phyloP scores from a whole-genome alignment of 192 early-diverging fungal species.

The Linnemannia schmuckeri region DNA sequence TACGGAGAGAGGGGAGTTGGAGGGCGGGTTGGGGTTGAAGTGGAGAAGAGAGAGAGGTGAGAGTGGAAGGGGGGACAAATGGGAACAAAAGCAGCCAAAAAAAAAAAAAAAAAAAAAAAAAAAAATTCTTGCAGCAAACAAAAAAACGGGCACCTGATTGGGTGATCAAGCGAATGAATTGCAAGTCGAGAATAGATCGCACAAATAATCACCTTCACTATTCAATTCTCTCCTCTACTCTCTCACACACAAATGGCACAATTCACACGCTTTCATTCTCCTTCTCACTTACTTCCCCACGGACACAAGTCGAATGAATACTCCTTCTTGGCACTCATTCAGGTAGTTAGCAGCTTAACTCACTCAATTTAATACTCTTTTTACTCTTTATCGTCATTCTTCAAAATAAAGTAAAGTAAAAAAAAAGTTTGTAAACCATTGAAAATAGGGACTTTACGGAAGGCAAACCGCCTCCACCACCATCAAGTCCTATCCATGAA shows the following conservation, averaged over 20 bases:
- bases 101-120: not conserved
- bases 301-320: too few relatives aligned
- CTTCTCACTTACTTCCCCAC: too few relatives aligned
- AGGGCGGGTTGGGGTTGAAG: not conserved
- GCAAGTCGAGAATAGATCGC: too few relatives aligned
- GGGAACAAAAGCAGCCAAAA: too few relatives aligned
- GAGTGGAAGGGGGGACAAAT: not conserved
- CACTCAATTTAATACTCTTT: not conserved
- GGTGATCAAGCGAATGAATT: not conserved
- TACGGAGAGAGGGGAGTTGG: not conserved
- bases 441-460: slow-evolving; percentile 2
- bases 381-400: not conserved
- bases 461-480: not conserved
- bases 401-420: not conserved
- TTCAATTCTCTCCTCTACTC: too few relatives aligned
- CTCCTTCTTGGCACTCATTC: not conserved
- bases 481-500: not conserved
- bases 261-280: too few relatives aligned
- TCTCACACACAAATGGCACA: too few relatives aligned
- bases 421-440: not conserved
- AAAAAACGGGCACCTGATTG: slow-evolving; percentile 7
- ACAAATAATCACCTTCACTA: too few relatives aligned
- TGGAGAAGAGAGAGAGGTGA: not conserved
- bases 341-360: not conserved
- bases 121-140: not conserved